Percentiles rank a stretch among this genome's conserved stretches.
phyloP scores from a whole-genome alignment of 1,284 basidiomycete species.

The Tetrapyrgos nigripes region DNA sequence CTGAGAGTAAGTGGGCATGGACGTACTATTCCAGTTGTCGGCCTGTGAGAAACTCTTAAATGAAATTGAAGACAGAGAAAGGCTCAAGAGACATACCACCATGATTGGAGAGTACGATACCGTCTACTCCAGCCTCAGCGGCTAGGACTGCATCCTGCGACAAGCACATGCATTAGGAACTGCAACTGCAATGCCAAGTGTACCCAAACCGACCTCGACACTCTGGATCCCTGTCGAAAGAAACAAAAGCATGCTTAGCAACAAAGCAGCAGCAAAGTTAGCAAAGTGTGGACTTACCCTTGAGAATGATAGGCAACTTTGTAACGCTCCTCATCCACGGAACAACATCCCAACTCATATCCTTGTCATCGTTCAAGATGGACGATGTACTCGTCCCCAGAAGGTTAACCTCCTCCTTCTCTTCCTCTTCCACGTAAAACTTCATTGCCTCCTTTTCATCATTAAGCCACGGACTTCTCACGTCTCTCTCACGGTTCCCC shows the following conservation, averaged over 20 bases:
- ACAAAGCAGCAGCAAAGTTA: neutral
- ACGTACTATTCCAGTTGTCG: conserved; percentile 84
- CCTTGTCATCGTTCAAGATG: conserved; percentile 63
- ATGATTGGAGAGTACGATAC: conserved; percentile 90
- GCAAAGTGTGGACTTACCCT: conserved; percentile 53
- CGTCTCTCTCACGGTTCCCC: conserved; percentile 87
- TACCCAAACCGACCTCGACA: conserved; percentile 59
- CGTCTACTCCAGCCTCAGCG: conserved; percentile 84
- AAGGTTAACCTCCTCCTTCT: conserved; percentile 41
- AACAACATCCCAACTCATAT: conserved; percentile 80
- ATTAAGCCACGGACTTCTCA: conserved; percentile 60
- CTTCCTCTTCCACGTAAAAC: conserved; percentile 39
- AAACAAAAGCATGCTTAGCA: conserved; percentile 10
- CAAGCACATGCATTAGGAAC: conserved; percentile 46
- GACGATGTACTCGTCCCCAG: conserved; percentile 66
- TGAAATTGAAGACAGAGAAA: neutral
- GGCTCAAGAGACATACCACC: conserved; percentile 69
- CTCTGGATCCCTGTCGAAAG: conserved; percentile 68
- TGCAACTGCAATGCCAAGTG: conserved; percentile 21
- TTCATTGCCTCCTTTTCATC: conserved; percentile 54
- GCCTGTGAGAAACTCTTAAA: conserved; percentile 44
- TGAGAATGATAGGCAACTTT: conserved; percentile 83
- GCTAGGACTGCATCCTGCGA: conserved; percentile 83
- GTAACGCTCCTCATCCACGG: conserved; percentile 81
- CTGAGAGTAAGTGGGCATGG: conserved; percentile 3